phyloP scores from a whole-genome alignment of 75 land plant species.

The Selaginella tamariscina region DNA sequence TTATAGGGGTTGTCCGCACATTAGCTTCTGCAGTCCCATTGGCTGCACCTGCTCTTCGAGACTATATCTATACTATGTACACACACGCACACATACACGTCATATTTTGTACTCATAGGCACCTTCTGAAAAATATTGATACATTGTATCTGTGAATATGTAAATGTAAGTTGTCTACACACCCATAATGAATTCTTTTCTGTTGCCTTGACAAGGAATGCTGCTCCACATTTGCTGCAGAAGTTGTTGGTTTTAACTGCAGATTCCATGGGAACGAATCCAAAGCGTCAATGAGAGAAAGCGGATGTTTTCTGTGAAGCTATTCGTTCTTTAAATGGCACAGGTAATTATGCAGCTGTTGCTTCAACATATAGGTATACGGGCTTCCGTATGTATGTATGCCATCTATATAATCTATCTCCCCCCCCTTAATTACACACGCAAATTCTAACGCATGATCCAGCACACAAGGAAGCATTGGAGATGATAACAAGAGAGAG shows the following conservation, averaged over 20 bases:
- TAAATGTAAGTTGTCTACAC: no score
- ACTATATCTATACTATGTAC: constrained; percentile 97
- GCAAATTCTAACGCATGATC: constrained; percentile 22
- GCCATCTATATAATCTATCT: no score
- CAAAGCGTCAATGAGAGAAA: constrained; percentile 63
- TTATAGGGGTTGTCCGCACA: constrained; percentile 72
- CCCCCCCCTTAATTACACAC: background rate
- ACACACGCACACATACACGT: no score
- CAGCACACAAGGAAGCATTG: constrained; percentile 91
- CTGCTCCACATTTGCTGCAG: constrained; percentile 64
- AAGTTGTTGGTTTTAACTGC: constrained; percentile 61
- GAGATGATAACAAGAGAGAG: constrained; percentile 79
- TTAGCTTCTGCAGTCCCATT: constrained; percentile 71
- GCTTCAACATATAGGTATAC: no score
- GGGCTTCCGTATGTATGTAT: no score
- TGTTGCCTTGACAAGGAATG: background rate
- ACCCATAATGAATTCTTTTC: background rate
- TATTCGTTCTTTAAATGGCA: constrained; percentile 89
- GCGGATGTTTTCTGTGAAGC: constrained; percentile 86
- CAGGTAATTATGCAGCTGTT: no score
- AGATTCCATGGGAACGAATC: constrained; percentile 27
- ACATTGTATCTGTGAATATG: background rate
- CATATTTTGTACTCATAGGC: no score
- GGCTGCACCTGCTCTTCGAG: constrained; percentile 63
- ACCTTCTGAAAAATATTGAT: no score